Base-by-base conservation (phyloP, 192 early-diverging fungal genomes). In the Umbelopsis sp. region DNA sequence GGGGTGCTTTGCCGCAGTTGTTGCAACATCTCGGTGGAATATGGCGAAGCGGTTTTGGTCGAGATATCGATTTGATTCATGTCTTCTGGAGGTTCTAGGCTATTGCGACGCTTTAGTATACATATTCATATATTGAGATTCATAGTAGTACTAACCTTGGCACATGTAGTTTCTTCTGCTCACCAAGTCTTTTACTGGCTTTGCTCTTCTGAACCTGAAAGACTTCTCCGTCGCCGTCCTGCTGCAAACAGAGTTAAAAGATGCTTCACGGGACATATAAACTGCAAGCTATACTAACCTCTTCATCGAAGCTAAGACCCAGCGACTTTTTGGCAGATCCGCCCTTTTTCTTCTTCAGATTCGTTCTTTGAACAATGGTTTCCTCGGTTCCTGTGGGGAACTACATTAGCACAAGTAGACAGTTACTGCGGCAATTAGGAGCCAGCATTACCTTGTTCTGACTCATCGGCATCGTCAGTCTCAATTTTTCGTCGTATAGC, bases 201-300 rank as follows among this genome's bases (percentile, higher is more conserved):
- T 78, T 78, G 15, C 67, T 78, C 35, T 85, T 85, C 69, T 85
- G 81, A 6, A 85, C 51, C 52, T 83, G 73, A 67, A 85, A 83
- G 8, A 68, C 73, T 22, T 76, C 78, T 12, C 71, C 78, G 16
- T 79, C 49, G 7, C 71, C 80, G 65, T 79, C 73, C 44, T 78
- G 55, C 51, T 64, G 13, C 33, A 46, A 27, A 22, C 30, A 18
- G 46, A 22, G n/a, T 52, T 23, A 30, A 12, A n/a, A 18, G 11
- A 9, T 4, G 37, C 22, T 4, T 20, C 22, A 41, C 22, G 46
- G 22, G 18, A 58, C 12, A 47, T 41, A 21, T 6, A 11, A 10
- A 23, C 33, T 46, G 20, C 15, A 16, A 48, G 48, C 48, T 30
- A 3, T 1, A 41, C 48, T 46, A 47, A 61, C 68, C 45, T 53